phyloP scores from a whole-genome alignment of 495 filamentous ascomycete species.

The Thermothielavioides terrestris region DNA sequence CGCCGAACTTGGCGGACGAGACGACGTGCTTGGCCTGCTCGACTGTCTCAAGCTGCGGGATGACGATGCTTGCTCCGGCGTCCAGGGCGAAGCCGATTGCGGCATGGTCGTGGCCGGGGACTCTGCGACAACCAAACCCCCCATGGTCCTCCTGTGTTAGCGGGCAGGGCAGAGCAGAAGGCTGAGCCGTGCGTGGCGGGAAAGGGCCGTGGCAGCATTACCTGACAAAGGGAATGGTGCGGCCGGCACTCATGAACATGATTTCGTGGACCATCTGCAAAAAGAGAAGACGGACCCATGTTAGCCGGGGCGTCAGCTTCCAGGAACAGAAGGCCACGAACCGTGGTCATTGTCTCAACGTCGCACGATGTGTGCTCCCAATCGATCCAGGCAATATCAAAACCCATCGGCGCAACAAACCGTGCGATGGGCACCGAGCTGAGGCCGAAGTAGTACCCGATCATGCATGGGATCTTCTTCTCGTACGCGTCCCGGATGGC shows the following conservation, averaged over 20 bases:
- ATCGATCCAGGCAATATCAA: slow-evolving; percentile 37
- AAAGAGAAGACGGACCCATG: too few relatives aligned
- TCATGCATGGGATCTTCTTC: slow-evolving; percentile 33
- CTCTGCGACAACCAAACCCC: slow-evolving; percentile 14
- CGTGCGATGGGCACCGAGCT: slow-evolving; percentile 28
- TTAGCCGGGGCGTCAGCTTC: neutral
- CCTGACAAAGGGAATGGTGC: slow-evolving; percentile 34
- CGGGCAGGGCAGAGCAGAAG: too few relatives aligned
- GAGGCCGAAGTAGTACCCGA: slow-evolving; percentile 33
- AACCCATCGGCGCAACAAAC: slow-evolving; percentile 31
- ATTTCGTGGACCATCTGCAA: slow-evolving; percentile 36
- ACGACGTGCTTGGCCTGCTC: slow-evolving; percentile 36
- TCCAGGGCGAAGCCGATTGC: slow-evolving; percentile 41
- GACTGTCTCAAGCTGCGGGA: slow-evolving; percentile 42
- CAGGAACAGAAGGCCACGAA: neutral
- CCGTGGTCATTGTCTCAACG: slow-evolving; percentile 40
- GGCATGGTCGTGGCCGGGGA: slow-evolving; percentile 40
- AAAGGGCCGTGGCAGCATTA: neutral
- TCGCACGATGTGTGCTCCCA: slow-evolving; percentile 38
- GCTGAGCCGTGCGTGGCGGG: too few relatives aligned
- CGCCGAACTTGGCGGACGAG: slow-evolving; percentile 36
- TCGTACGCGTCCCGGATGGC: slow-evolving; percentile 38
- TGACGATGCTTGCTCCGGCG: slow-evolving; percentile 36
- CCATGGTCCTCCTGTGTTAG: too few relatives aligned
- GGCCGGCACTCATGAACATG: slow-evolving; percentile 34